These are phyloP conservation scores for Didymella pomorum DNA, from an alignment of 2,329 filamentous ascomycete species.

Conservation along the genomic window DNA sequence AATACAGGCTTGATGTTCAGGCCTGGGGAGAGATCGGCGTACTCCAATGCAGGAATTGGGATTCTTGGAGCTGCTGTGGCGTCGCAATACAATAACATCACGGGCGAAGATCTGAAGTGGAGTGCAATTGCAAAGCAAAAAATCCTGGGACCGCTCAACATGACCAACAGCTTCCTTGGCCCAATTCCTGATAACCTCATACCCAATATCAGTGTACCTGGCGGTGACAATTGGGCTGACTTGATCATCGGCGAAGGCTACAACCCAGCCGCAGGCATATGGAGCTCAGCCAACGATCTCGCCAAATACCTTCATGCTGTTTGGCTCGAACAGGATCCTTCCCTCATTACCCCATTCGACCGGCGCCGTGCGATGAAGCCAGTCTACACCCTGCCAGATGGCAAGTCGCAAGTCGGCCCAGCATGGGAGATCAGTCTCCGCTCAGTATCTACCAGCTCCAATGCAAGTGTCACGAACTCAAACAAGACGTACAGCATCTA, in stretches of 20 bases:
- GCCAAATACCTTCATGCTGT: constrained; percentile 35
- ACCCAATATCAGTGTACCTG: constrained; percentile 34
- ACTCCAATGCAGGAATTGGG: constrained; percentile 42
- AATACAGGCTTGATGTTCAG: constrained; percentile 40
- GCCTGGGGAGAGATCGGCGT: constrained; percentile 40
- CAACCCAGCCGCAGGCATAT: constrained; percentile 44
- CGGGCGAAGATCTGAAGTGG: constrained; percentile 29
- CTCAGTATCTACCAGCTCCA: constrained; percentile 20
- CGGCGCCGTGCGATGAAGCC: constrained; percentile 39
- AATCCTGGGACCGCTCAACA: constrained; percentile 33
- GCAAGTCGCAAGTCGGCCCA: constrained; percentile 38
- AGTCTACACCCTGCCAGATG: constrained; percentile 33
- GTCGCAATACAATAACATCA: constrained; percentile 36
- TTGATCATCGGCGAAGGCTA: constrained; percentile 40
- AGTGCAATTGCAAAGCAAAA: constrained; percentile 31
- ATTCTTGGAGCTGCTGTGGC: constrained; percentile 40
- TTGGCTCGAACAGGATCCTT: constrained; percentile 35
- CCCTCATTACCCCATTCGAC: constrained; percentile 36
- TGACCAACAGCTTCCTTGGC: constrained; percentile 20
- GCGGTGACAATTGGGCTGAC: constrained; percentile 39
- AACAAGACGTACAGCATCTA: constrained; percentile 38
- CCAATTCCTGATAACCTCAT: constrained; percentile 19
- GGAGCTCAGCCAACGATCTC: constrained; percentile 44
- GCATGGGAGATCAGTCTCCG: constrained; percentile 43
- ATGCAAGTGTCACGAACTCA: constrained; percentile 7